These are phyloP conservation scores for Pichia inconspicua DNA, from an alignment of 1,139 yeast species.

Conservation along the genomic window DNA sequence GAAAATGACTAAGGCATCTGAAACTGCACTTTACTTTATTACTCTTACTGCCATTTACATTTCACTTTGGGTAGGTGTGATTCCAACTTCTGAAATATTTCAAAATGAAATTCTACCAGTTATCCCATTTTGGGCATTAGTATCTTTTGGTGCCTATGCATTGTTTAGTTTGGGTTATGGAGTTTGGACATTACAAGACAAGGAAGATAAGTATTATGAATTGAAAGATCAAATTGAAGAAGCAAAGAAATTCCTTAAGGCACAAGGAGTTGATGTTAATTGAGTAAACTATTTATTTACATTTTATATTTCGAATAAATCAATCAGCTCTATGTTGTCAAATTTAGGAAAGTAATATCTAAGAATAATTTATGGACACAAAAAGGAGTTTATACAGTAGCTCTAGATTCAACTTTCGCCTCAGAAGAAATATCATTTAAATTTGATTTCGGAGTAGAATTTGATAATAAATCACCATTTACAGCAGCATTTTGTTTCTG, in stretches of 20 bases:
- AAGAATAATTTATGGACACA: no score
- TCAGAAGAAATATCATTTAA: not conserved
- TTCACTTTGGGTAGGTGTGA: slow-evolving; percentile 43
- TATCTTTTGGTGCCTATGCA: slow-evolving; percentile 67
- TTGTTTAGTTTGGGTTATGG: slow-evolving; percentile 67
- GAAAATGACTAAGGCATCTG: slow-evolving; percentile 63
- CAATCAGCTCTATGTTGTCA: not conserved
- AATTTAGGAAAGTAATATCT: no score
- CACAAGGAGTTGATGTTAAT: slow-evolving; percentile 46
- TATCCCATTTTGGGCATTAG: slow-evolving; percentile 66
- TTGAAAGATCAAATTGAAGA: slow-evolving; percentile 56
- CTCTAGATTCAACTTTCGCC: not conserved
- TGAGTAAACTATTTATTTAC: not conserved
- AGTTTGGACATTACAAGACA: slow-evolving; percentile 64
- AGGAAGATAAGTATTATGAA: slow-evolving; percentile 61
- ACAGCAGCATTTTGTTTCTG: not conserved
- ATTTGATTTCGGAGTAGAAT: not conserved
- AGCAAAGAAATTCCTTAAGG: slow-evolving; percentile 53
- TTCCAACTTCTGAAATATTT: slow-evolving; percentile 48
- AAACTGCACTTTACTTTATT: slow-evolving; percentile 43
- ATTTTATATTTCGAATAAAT: no score
- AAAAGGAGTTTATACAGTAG: not conserved
- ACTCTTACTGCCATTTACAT: slow-evolving; percentile 47
- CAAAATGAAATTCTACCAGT: slow-evolving; percentile 54
- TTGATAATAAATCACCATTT: not conserved